Evolutionary conservation across 140 eudicot species (phyloP).

Genomic region (Stevia rebaudiana): DNA sequence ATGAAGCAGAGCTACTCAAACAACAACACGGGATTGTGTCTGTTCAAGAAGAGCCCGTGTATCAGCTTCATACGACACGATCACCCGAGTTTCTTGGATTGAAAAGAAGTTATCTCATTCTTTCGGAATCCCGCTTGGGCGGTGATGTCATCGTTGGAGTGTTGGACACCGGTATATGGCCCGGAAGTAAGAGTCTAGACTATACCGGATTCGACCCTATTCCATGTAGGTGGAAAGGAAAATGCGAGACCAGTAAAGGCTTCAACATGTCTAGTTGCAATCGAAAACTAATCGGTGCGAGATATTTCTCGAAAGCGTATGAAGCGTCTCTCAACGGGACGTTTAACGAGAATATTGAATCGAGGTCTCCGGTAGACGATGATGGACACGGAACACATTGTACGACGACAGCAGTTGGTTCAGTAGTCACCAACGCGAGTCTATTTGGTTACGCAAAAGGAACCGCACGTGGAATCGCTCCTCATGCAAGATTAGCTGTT

Average conservation of each 20-base stretch:
- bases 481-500: conserved; percentile 41
- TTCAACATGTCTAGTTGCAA: conserved; percentile 44
- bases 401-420: conserved; percentile 61
- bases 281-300: conserved; percentile 64
- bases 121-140: conserved; percentile 15
- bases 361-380: conserved; percentile 66
- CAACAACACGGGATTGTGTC: conserved; percentile 43
- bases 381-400: conserved; percentile 85
- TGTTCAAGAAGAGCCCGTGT: conserved; percentile 45
- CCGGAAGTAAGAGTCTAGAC: conserved; percentile 40
- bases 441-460: conserved; percentile 65
- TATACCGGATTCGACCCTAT: conserved; percentile 55
- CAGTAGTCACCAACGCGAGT: conserved; percentile 48
- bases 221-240: conserved; percentile 63
- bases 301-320: conserved; percentile 55
- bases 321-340: conserved; percentile 45
- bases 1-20: conserved; percentile 47
- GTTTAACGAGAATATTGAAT: conserved; percentile 47
- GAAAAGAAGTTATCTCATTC: conserved; percentile 15
- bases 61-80: conserved; percentile 70
- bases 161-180: conserved; percentile 76
- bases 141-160: conserved; percentile 60
- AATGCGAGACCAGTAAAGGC: conserved; percentile 41
- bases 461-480: conserved; percentile 40
- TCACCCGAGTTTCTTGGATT: conserved; percentile 79